A percentile compares a stretch with the other conserved stretches of the same genome.
phyloP scores from a whole-genome alignment of 495 filamentous ascomycete species.

The Aspergillus nanangensis region DNA sequence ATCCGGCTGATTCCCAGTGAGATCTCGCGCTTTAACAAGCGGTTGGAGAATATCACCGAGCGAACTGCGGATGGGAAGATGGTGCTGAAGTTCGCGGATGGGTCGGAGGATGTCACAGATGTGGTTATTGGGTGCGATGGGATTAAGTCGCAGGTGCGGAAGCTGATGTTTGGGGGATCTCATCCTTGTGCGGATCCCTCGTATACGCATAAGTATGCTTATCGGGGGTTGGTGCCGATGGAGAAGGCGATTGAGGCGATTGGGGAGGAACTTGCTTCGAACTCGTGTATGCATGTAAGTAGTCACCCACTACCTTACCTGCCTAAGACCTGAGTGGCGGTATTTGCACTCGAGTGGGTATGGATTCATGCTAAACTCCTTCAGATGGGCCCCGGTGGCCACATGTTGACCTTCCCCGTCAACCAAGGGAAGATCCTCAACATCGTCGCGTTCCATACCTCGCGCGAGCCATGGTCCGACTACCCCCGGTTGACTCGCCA shows the following conservation, averaged over 20 bases:
- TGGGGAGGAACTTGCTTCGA: constrained; percentile 43
- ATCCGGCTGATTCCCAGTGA: constrained; percentile 40
- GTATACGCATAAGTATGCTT: constrained; percentile 47
- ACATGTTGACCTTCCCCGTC: constrained; percentile 47
- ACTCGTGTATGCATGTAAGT: constrained; percentile 35
- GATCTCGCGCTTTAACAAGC: constrained; percentile 41
- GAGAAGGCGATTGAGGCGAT: constrained; percentile 41
- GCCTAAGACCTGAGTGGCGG: no score
- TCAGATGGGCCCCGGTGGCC: constrained; percentile 39
- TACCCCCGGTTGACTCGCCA: constrained; percentile 20
- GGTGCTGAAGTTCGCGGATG: constrained; percentile 26
- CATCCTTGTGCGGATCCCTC: constrained; percentile 31
- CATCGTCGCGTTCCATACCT: constrained; percentile 32
- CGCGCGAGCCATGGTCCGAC: constrained; percentile 31
- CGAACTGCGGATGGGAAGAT: constrained; percentile 22
- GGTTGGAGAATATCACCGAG: constrained; percentile 14
- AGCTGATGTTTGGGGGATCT: constrained; percentile 31
- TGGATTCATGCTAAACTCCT: neutral
- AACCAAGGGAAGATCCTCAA: constrained; percentile 40
- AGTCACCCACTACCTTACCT: neutral
- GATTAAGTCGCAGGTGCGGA: constrained; percentile 48
- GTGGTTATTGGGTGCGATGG: constrained; percentile 57
- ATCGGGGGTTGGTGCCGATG: constrained; percentile 50
- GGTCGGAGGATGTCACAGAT: constrained; percentile 27
- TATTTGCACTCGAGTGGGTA: no score